Evolutionary conservation across 2,329 filamentous ascomycete genomes (phyloP).

Genomic region (Fusarium lateritium): DNA sequence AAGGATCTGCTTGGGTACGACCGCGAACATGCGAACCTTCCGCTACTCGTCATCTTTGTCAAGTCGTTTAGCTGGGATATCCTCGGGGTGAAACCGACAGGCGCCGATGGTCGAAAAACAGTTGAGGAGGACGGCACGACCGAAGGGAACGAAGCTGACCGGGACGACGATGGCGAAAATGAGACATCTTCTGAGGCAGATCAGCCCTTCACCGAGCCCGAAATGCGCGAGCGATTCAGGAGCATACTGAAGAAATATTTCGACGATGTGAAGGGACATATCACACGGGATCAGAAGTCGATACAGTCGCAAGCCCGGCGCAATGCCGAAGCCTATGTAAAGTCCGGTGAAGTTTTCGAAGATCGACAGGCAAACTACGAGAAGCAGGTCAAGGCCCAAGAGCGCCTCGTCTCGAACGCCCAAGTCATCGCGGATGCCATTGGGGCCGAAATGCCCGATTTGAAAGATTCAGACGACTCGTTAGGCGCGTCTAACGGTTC

Average conservation of each 20-base stretch:
- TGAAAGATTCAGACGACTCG: constrained; percentile 85
- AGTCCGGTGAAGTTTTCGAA: constrained; percentile 98
- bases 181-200: constrained; percentile 66
- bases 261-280: constrained; percentile 90
- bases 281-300: constrained; percentile 92
- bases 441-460: constrained; percentile 91
- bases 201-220: constrained; percentile 79
- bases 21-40: constrained; percentile 90
- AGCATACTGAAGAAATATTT: constrained; percentile 91
- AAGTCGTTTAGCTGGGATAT: constrained; percentile 98
- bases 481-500: constrained; percentile 77
- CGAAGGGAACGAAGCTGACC: constrained; percentile 53
- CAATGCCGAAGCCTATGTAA: constrained; percentile 98
- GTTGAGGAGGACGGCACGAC: constrained; percentile 86
- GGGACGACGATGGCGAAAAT: constrained; percentile 57
- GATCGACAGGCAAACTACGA: constrained; percentile 97
- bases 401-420: constrained; percentile 90
- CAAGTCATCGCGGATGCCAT: constrained; percentile 92
- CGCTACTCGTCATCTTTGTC: constrained; percentile 93
- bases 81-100: constrained; percentile 80
- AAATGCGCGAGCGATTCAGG: constrained; percentile 87
- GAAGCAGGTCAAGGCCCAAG: constrained; percentile 91
- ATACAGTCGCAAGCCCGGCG: constrained; percentile 89
- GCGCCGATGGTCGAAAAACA: constrained; percentile 84
- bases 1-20: constrained; percentile 97